Conservation (phyloP, 164 flowering plant species). For the Dillenia suffruticosa region DNA sequence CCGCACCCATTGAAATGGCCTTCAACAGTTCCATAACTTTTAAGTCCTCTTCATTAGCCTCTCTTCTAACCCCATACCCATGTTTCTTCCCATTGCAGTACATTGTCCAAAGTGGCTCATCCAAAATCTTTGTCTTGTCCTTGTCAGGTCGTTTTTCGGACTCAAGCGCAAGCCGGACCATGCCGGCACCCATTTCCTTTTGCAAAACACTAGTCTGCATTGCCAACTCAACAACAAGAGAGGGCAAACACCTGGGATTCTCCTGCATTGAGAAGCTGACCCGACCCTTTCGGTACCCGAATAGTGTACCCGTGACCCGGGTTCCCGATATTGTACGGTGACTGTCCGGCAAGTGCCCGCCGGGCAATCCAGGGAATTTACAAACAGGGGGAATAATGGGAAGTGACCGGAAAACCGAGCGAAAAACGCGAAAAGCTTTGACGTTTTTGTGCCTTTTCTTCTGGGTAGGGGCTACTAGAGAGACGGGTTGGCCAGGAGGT, state of each 20-base stretch:
- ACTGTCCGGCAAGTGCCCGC: slow-evolving; percentile 10
- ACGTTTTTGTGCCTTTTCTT: slow-evolving; percentile 26
- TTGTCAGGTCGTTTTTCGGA: slow-evolving; percentile 52
- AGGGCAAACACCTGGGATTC: slow-evolving; percentile 45
- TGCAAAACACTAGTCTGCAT: slow-evolving; percentile 53
- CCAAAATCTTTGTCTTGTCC: slow-evolving; percentile 44
- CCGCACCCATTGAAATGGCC: slow-evolving; percentile 77
- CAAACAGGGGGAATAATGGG: slow-evolving; percentile 67
- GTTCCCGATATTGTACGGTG: slow-evolving; percentile 13
- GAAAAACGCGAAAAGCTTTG: slow-evolving; percentile 45
- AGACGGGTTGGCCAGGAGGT: slow-evolving; percentile 6
- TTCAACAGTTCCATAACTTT: slow-evolving; percentile 56
- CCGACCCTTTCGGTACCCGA: slow-evolving; percentile 64
- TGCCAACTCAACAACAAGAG: slow-evolving; percentile 55
- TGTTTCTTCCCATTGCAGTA: slow-evolving; percentile 62
- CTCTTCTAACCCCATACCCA: slow-evolving; percentile 61
- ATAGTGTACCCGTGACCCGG: slow-evolving; percentile 65
- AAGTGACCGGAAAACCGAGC: slow-evolving; percentile 64
- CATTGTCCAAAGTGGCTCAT: slow-evolving; percentile 81
- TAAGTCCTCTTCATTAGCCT: slow-evolving; percentile 58
- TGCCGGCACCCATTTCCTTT: slow-evolving; percentile 59
- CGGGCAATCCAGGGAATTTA: slow-evolving; percentile 37
- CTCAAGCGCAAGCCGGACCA: slow-evolving; percentile 73
- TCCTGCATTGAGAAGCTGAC: slow-evolving; percentile 67
- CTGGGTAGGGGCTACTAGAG: slow-evolving; percentile 48